Conservation (phyloP, 176 grass and related monocot genomes). For the Raddia guianensis region DNA sequence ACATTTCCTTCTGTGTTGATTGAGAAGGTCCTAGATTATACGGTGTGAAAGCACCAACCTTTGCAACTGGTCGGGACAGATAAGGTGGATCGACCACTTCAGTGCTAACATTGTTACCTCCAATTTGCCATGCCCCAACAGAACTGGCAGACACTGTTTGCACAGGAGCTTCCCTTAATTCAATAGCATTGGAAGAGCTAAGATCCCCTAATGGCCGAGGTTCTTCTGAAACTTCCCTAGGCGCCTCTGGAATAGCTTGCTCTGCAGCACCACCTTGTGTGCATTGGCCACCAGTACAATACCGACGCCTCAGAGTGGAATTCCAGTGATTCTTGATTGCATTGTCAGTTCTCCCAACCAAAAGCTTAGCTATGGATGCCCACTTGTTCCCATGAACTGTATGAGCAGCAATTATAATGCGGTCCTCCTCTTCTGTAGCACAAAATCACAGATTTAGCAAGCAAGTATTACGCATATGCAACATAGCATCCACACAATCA, state of each 20-base stretch:
- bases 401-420: slow-evolving; percentile 82
- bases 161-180: slow-evolving; percentile 43
- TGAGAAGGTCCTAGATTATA: slow-evolving; percentile 43
- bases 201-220: slow-evolving; percentile 38
- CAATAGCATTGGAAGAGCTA: slow-evolving; percentile 49
- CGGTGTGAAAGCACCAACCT: slow-evolving; percentile 79
- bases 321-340: slow-evolving; percentile 99
- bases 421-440: slow-evolving; percentile 87
- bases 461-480: neutral
- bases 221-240: slow-evolving; percentile 57
- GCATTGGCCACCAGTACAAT: slow-evolving; percentile 49
- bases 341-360: slow-evolving; percentile 91
- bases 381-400: slow-evolving; percentile 91
- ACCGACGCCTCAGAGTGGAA: slow-evolving; percentile 80
- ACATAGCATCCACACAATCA: slow-evolving; percentile 4
- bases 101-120: slow-evolving; percentile 31
- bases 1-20: slow-evolving; percentile 35
- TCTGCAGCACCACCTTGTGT: slow-evolving; percentile 41
- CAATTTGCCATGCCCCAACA: slow-evolving; percentile 15
- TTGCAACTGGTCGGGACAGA: slow-evolving; percentile 68
- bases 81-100: slow-evolving; percentile 66
- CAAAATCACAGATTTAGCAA: slow-evolving; percentile 40
- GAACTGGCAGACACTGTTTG: slow-evolving; percentile 45
- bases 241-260: slow-evolving; percentile 41
- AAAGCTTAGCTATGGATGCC: slow-evolving; percentile 87